Base-by-base conservation (phyloP, 2,329 filamentous ascomycete genomes). In the Verticillium dahliae region DNA sequence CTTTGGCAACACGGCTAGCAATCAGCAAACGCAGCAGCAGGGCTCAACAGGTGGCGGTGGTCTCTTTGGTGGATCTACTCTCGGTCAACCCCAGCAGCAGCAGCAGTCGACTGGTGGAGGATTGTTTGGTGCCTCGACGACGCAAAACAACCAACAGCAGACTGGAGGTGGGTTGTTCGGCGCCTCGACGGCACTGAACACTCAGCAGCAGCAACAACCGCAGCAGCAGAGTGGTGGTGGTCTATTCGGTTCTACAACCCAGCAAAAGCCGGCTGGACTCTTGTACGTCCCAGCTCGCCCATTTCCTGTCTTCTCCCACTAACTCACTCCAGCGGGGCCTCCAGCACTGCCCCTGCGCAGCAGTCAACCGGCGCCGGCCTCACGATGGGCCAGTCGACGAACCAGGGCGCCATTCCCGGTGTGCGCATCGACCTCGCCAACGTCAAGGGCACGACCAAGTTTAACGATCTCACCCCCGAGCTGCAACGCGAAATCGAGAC, bases 391-490 rank as follows among this genome's bases (percentile, higher is more conserved):
- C 82, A 83, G 67, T 74, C 78, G 10, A 78, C 64, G 70, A 82
- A 80, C 58, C 81, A 84, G 65, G 81, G 84, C 67, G 81, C 79
- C 14, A 81, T 88, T 15, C 87, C 89, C 0, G 91, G 90, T 18
- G 89, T 92, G 18, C 88, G 90, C 69, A 90, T 96, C 69, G 90
- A 95, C 74, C 76, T 90, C 59, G 85, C 85, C 68, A 91, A 90
- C 71, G 80, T 98, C 63, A 87, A 92, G 59, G 89, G 90, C 15
- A 96, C 93, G 0, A 97, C 92, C 3, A 91, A 95, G 64, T 97
- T 95, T 79, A 91, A 92, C 71, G 94, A 97, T 74, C 87, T 97
- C 34, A 86, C 90, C 63, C 90, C 94, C 67, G 86, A 91, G 35
- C 80, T 97, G 15, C 92, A 96, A 71, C 85, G 87, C 65, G 79